Evolutionary conservation across 139 green algal genomes (phyloP), one percentile per base, ranked within the genome.

Genomic region (Volvox africanus): DNA sequence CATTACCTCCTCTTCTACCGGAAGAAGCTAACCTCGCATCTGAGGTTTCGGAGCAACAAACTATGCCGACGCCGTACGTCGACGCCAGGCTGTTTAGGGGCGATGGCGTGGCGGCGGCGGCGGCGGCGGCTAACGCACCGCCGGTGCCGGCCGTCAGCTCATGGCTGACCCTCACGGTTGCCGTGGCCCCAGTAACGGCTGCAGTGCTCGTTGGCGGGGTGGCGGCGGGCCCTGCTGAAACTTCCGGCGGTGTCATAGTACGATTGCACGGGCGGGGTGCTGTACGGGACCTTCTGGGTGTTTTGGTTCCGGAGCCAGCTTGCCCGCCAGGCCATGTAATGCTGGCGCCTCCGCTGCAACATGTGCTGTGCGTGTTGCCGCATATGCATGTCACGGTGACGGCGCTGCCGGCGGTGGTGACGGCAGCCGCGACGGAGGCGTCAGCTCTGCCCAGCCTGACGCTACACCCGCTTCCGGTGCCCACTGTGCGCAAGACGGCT

Each of bases 271-370:
- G 87, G 2, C 16, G 61, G 14, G 76, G 87, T 37, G 2, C 76
- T 16, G 87, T 91, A 22, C 87, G 87, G 21, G 87, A 86, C 32
- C 33, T 91, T 20, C 32, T 80, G 20, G 76, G 33, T 1, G 76
- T 91, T 21, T 33, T 93, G 50, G 77, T 94, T n/a, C 13, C 83
- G 32, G 94, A 96, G 36, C 88, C 87, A 2, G 77, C 37, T 2
- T 93, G 95, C 75, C 78, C 92, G 35, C 80, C 69, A 35, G 93
- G 93, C 0, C 93, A 96, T 77, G 90, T 94, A n/a, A 92, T 86
- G 92, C 55, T 95, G 35, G 80, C 93, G 28, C 92, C 93, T 24
- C 92, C 94, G 36, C 81, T 95, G 91, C 93, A 92, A 82, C 80
- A 86, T 36, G 76, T 75, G 61, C 77, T 95, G 80, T 87, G 88